Percentiles rank a stretch among this genome's conserved stretches.
Evolutionary conservation across 1,284 basidiomycete genomes (phyloP).

Genomic region (Malassezia yamatoensis): DNA sequence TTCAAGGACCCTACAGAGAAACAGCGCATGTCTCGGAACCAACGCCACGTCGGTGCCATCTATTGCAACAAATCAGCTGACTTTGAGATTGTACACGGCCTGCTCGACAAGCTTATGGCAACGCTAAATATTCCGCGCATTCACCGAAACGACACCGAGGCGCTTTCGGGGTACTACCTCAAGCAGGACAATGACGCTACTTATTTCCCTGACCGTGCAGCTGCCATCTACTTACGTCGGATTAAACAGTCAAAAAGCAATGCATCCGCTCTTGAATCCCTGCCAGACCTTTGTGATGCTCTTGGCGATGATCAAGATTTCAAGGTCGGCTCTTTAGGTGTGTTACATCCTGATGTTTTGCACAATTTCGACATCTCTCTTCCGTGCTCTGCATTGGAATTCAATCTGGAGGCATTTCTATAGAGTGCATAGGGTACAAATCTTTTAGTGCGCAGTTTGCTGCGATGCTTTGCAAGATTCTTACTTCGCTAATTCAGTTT

Average conservation of each 20-base stretch:
- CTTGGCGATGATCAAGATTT: neutral
- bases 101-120: slow-evolving; percentile 87
- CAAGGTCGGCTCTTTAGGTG: slow-evolving; percentile 11
- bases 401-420: slow-evolving; percentile 83
- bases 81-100: slow-evolving; percentile 90
- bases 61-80: slow-evolving; percentile 94
- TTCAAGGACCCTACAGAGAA: slow-evolving; percentile 63
- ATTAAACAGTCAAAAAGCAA: neutral
- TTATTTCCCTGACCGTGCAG: slow-evolving; percentile 89
- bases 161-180: slow-evolving; percentile 70
- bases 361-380: slow-evolving; percentile 56
- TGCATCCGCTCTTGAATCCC: slow-evolving; percentile 13
- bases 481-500: too few relatives aligned
- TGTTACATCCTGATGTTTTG: slow-evolving; percentile 38
- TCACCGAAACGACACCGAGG: slow-evolving; percentile 47
- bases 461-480: too few relatives aligned
- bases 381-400: slow-evolving; percentile 92
- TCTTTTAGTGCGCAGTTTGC: neutral
- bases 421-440: slow-evolving; percentile 49
- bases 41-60: slow-evolving; percentile 73
- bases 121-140: slow-evolving; percentile 82
- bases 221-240: slow-evolving; percentile 71
- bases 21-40: slow-evolving; percentile 78
- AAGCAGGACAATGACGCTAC: slow-evolving; percentile 75
- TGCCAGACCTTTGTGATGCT: slow-evolving; percentile 14